Evolutionary conservation across 805 yeast species (phyloP).

Genomic region (Myxozyma vanderwaltii): DNA sequence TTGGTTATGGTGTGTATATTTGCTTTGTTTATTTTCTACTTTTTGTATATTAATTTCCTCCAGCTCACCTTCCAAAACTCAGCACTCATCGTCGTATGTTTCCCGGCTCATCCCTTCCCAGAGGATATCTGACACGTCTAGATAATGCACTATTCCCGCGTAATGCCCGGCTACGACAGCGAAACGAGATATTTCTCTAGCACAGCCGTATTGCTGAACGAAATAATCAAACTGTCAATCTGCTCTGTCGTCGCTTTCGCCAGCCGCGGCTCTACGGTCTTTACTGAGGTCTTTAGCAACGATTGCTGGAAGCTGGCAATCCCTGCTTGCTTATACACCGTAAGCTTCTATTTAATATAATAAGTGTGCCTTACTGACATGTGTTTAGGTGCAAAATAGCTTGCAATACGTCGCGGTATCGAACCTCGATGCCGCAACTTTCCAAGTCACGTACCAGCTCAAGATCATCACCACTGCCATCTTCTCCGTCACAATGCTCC

Average conservation of each 20-base stretch:
- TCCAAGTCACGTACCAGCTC: slow-evolving; percentile 50
- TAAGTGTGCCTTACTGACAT: neutral
- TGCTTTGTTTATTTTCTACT: neutral
- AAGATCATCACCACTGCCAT: slow-evolving; percentile 49
- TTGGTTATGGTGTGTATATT: slow-evolving; percentile 39
- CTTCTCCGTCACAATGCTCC: slow-evolving; percentile 46
- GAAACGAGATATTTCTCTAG: slow-evolving; percentile 44
- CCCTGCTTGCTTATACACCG: slow-evolving; percentile 47
- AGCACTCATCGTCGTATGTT: slow-evolving; percentile 43
- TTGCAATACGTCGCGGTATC: slow-evolving; percentile 49
- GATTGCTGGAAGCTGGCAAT: slow-evolving; percentile 48
- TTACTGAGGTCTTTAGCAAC: slow-evolving; percentile 41
- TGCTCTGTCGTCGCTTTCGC: slow-evolving; percentile 39
- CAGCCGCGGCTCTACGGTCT: slow-evolving; percentile 28
- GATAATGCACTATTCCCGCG: slow-evolving; percentile 48
- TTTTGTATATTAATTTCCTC: neutral
- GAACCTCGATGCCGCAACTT: slow-evolving; percentile 48
- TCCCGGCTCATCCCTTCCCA: neutral
- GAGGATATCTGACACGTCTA: slow-evolving; percentile 7
- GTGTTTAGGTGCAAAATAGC: slow-evolving; percentile 38
- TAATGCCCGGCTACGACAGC: slow-evolving; percentile 43
- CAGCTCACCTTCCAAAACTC: slow-evolving; percentile 46
- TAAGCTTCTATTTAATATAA: neutral
- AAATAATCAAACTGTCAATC: slow-evolving; percentile 43
- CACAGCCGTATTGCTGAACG: slow-evolving; percentile 48